These are phyloP conservation scores for Colletotrichum viniferum DNA, from an alignment of 2,329 filamentous ascomycete species.

Conservation along the genomic window DNA sequence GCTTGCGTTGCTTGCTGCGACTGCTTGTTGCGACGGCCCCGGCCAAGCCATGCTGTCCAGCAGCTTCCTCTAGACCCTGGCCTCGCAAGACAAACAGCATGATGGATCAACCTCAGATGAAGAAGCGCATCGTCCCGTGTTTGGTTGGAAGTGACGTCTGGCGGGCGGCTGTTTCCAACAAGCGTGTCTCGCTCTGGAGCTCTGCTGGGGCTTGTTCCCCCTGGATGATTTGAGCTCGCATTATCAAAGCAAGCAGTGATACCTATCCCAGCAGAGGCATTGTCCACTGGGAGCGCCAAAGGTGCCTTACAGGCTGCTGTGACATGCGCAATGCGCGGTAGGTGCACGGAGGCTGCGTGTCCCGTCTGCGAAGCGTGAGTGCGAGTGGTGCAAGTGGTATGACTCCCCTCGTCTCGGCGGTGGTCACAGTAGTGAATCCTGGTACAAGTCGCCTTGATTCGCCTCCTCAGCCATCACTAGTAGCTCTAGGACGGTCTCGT, in stretches of 20 bases:
- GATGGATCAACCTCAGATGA: background rate
- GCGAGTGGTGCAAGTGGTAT: constrained; percentile 4
- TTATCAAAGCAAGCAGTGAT: background rate
- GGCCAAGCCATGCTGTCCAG: background rate
- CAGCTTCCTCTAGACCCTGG: background rate
- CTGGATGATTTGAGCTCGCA: background rate
- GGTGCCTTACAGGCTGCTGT: constrained; percentile 18
- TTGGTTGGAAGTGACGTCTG: constrained; percentile 5
- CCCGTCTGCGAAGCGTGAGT: background rate
- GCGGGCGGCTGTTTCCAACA: constrained; percentile 11
- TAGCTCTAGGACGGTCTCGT: background rate
- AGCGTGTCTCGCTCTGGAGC: background rate
- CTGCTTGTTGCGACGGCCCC: background rate
- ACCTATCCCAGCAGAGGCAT: background rate
- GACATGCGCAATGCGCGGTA: constrained; percentile 5
- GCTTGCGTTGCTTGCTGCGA: background rate
- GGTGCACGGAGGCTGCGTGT: background rate
- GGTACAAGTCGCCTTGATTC: constrained; percentile 15
- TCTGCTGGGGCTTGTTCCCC: background rate
- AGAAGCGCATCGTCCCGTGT: constrained; percentile 1
- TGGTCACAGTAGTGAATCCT: constrained; percentile 13
- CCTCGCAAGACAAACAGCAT: background rate
- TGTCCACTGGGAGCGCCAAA: constrained; percentile 1
- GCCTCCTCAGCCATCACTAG: constrained; percentile 2
- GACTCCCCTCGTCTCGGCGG: constrained; percentile 8